A percentile compares a stretch with the other conserved stretches of the same genome.
These are phyloP conservation scores for Globisporangium perplexum DNA, from an alignment of 352 stramenopile species.

Conservation along the genomic window DNA sequence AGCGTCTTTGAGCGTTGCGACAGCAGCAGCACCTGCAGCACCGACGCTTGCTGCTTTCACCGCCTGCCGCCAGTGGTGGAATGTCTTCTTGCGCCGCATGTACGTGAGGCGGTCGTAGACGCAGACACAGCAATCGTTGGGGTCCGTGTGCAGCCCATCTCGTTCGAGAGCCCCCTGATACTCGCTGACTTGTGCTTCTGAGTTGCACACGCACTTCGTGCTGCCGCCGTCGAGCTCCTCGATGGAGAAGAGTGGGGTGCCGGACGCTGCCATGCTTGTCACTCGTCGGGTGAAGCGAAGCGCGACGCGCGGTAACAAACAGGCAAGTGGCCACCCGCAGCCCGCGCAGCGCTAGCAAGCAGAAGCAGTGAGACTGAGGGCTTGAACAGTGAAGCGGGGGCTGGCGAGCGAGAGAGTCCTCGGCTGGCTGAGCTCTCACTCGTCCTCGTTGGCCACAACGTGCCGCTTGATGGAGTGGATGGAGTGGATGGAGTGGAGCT, in stretches of 20 bases:
- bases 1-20: not conserved
- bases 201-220: conserved; percentile 50
- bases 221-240: conserved; percentile 67
- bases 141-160: conserved; percentile 17
- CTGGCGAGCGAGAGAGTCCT: not conserved
- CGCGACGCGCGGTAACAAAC: not conserved
- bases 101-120: conserved; percentile 66
- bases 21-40: conserved; percentile 5
- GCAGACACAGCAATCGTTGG: conserved; percentile 58
- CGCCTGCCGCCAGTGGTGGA: conserved; percentile 60
- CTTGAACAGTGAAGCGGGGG: not conserved
- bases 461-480: conserved; percentile 4
- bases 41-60: conserved; percentile 16
- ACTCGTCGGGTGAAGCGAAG: not conserved
- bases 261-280: not conserved
- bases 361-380: not conserved
- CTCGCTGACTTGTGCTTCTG: conserved; percentile 25
- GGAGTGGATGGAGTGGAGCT: conserved; percentile 5
- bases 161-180: conserved; percentile 23
- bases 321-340: too few relatives aligned
- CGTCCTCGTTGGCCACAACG: conserved; percentile 5
- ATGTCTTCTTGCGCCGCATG: conserved; percentile 75
- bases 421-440: conserved; percentile 1
- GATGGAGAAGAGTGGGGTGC: conserved; percentile 27
- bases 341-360: too few relatives aligned